phyloP scores from a whole-genome alignment of 768 basidiomycete species.

The Gautieria morchelliformis region DNA sequence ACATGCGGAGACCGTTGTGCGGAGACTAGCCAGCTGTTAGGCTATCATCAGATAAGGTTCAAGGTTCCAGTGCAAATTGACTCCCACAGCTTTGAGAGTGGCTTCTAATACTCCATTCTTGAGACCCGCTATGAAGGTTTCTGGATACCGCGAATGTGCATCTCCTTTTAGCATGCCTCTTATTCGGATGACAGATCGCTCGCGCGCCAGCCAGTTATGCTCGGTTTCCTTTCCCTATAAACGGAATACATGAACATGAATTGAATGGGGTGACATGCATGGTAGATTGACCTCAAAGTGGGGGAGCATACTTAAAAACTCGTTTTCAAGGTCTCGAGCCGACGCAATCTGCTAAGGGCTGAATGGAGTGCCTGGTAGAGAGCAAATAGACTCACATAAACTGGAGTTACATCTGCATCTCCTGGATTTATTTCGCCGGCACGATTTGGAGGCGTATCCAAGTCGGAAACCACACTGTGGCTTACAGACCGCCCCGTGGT shows the following conservation, averaged over 20 bases:
- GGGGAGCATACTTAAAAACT: conserved; percentile 72
- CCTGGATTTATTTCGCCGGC: not conserved
- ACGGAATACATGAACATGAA: not conserved
- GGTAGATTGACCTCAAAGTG: conserved; percentile 59
- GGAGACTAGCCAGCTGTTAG: conserved; percentile 68
- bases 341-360: conserved; percentile 60
- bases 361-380: not conserved
- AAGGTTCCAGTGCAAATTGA: conserved; percentile 1
- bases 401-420: conserved; percentile 43
- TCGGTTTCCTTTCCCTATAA: conserved; percentile 90
- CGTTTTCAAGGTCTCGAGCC: conserved; percentile 71
- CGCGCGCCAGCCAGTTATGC: conserved; percentile 86
- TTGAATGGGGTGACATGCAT: conserved; percentile 3
- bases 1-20: conserved; percentile 81
- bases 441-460: not conserved
- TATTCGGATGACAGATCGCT: conserved; percentile 65
- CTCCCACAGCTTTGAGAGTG: conserved; percentile 73
- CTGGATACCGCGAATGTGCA: conserved; percentile 61
- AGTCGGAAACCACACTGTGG: not conserved
- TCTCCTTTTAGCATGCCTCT: conserved; percentile 88
- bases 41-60: conserved; percentile 1
- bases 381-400: conserved; percentile 46
- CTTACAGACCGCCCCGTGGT: not conserved
- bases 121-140: conserved; percentile 64
- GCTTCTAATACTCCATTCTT: conserved; percentile 74